Evolutionary conservation across 2,329 filamentous ascomycete species (phyloP).

Genomic region (Amauroascus niger): DNA sequence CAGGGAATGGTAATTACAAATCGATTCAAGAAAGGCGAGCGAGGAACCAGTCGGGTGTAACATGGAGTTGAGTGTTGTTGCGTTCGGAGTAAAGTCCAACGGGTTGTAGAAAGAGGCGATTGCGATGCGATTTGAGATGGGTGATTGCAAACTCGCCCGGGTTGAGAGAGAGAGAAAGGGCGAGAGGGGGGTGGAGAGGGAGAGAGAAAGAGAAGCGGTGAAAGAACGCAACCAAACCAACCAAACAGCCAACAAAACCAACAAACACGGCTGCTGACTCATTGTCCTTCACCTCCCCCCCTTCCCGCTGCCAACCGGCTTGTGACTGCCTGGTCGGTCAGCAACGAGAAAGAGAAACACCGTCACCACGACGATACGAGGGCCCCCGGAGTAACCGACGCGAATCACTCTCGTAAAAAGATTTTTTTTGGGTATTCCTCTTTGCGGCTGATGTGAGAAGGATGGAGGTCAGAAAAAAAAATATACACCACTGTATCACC

Average conservation of each 20-base stretch:
- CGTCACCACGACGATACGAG: background rate
- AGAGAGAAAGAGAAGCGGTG: background rate
- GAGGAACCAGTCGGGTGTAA: background rate
- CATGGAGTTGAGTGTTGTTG: no score
- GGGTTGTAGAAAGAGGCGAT: background rate
- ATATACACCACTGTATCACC: background rate
- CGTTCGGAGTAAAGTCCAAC: no score
- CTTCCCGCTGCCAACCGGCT: background rate
- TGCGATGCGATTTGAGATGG: background rate
- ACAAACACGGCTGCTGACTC: background rate
- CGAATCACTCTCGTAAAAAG: background rate
- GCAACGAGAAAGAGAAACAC: background rate
- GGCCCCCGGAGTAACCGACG: no score
- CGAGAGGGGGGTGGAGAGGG: slow-evolving; percentile 6
- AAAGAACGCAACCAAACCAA: no score
- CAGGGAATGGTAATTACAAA: background rate
- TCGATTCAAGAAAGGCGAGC: background rate
- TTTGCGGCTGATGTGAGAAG: background rate
- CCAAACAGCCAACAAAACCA: no score
- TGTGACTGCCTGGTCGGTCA: background rate
- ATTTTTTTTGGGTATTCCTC: background rate
- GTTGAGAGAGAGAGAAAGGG: background rate
- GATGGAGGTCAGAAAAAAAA: background rate
- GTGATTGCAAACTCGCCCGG: background rate
- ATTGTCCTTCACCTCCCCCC: background rate